Evolutionary conservation across 257 asterid species (phyloP).

Genomic region (Solanum raphanifolium): DNA sequence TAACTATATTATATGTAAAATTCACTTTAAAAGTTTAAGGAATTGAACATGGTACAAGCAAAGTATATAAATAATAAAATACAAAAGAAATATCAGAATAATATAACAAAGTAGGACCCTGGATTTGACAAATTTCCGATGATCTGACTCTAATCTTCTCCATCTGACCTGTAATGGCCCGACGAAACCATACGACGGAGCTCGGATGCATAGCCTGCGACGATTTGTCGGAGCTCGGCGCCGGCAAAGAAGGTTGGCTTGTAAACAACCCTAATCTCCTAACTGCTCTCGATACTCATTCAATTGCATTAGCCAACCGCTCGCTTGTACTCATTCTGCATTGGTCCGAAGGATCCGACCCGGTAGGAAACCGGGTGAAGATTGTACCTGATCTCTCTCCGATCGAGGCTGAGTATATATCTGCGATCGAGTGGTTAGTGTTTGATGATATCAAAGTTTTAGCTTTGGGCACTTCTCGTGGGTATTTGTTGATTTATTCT

Average conservation of each 20-base stretch:
- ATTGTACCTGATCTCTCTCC: conserved; percentile 78
- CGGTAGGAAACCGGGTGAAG: conserved; percentile 33
- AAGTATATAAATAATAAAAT: not conserved
- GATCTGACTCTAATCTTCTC: not conserved
- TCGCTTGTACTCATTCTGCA: conserved; percentile 50
- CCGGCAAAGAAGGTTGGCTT: conserved; percentile 92
- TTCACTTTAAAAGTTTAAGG: not conserved
- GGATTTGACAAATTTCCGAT: not conserved
- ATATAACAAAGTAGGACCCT: not conserved
- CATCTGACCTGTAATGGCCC: conserved; percentile 34
- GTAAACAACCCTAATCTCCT: conserved; percentile 56
- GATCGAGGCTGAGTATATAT: conserved; percentile 61
- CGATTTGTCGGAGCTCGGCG: conserved; percentile 63
- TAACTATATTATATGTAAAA: too few species aligned
- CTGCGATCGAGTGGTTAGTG: conserved; percentile 84
- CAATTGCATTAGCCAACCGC: conserved; percentile 70
- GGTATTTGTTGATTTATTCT: conserved; percentile 65
- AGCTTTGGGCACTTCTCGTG: conserved; percentile 80
- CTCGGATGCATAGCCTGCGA: conserved; percentile 69
- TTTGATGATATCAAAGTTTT: conserved; percentile 60
- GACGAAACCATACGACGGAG: conserved; percentile 69
- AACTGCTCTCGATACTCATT: conserved; percentile 63
- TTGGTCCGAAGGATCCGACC: conserved; percentile 44
- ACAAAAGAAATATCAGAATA: not conserved
- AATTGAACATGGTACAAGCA: not conserved